Evolutionary conservation across 208 protist species (phyloP), one percentile per base, ranked within the genome.

Genomic region (Leishmania mexicana): DNA sequence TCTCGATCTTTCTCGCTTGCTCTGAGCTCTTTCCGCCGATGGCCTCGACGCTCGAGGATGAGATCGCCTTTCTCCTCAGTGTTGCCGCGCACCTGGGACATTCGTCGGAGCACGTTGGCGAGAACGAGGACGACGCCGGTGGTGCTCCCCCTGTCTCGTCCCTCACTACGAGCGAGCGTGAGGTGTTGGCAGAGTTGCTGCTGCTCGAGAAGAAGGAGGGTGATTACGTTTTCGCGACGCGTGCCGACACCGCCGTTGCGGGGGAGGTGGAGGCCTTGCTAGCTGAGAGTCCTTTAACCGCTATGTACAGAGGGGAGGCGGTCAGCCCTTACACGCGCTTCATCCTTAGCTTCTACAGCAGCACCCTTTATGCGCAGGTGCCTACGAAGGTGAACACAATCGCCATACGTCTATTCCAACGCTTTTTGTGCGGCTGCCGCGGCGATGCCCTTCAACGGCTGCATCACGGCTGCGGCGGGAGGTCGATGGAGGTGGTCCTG

Each of bases 331-430:
- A 87, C 73, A 81, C 79, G 19, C 84, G 80, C 47, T 87, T 87
- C 21, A 60, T 87, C 51, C 72, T 83, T 13, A 78, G 80, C 40
- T 83, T 84, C 54, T 87, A 81, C 73, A 81, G 80, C 72, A 81
- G 76, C 40, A 73, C 58, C 28, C 64, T 83, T 11, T 83, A 81
- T 70, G 71, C 75, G 38, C 74, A 85, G 64, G 53, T 78, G 19
- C 71, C 81, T 4, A 79, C 75, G 2, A 71, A 76, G 45, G 62
- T 83, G 28, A 81, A 64, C 70, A 79, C 78, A 21, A 28, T 60
- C 7, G 81, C 78, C 1, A 54, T 88, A 7, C 79, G 80, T 45
- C 85, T 86, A 53, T 88, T 88, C 47, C 85, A 85, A 65, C 81
- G 80, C 53, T 88, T 82, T 47, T 60, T 85, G 2, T 79, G 78